Percentiles rank a stretch among this genome's conserved stretches.
phyloP scores from a whole-genome alignment of 768 basidiomycete species.

The Xerocomellus dryophilus region DNA sequence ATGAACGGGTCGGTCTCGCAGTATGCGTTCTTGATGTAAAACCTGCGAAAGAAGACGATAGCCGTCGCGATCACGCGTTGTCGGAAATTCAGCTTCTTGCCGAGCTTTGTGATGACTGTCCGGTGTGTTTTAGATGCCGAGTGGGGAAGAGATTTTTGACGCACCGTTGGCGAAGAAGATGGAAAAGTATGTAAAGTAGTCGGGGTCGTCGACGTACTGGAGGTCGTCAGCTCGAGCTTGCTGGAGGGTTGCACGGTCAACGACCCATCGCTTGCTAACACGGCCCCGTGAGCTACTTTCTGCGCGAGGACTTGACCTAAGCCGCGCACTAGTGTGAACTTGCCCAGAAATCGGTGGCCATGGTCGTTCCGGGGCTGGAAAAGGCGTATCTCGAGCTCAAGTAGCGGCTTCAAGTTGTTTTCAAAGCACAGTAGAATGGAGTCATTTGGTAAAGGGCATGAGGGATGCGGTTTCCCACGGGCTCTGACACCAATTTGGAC shows the following conservation, averaged over 20 bases:
- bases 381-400: not conserved
- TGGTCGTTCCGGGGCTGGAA: constrained; percentile 23
- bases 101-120: constrained; percentile 80
- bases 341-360: constrained; percentile 91
- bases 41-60: constrained; percentile 92
- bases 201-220: constrained; percentile 73
- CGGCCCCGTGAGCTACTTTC: constrained; percentile 16
- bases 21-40: constrained; percentile 93
- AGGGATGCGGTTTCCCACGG: no score
- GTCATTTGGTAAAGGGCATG: no score
- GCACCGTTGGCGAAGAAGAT: constrained; percentile 88
- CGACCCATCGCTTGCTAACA: constrained; percentile 84
- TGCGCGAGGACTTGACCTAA: constrained; percentile 7
- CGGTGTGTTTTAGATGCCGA: not conserved
- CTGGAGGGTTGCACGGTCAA: constrained; percentile 72
- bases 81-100: constrained; percentile 75
- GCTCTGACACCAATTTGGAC: not conserved
- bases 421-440: no score
- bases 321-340: constrained; percentile 79
- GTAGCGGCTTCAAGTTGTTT: not conserved
- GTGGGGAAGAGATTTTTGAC: constrained; percentile 5
- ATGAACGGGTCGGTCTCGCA: constrained; percentile 95
- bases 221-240: constrained; percentile 77
- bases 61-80: constrained; percentile 94
- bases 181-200: constrained; percentile 73